Evolutionary conservation across 2,329 filamentous ascomycete species (phyloP).

Genomic region (Cephalotrichum gorgonifer): DNA sequence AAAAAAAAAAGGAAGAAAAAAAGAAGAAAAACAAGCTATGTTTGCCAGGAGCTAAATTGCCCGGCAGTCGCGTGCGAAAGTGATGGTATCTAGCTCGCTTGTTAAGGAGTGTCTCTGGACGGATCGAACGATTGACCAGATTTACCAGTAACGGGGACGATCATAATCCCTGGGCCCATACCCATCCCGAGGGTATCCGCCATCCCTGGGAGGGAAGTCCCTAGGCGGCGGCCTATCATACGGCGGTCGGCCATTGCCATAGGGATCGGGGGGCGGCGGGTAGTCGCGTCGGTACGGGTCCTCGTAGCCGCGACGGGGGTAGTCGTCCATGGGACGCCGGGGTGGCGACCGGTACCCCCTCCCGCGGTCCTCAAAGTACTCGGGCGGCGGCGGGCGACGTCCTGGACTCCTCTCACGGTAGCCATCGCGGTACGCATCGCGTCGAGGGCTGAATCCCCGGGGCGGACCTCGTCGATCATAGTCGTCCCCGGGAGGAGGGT

Average conservation of each 20-base stretch:
- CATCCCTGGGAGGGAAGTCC: conserved; percentile 39
- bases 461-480: conserved; percentile 71
- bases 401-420: conserved; percentile 84
- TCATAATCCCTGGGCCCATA: conserved; percentile 37
- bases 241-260: conserved; percentile 45
- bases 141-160: conserved; percentile 38
- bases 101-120: neutral
- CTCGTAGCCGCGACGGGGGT: conserved; percentile 60
- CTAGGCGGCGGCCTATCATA: conserved; percentile 20
- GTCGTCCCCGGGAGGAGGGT: conserved; percentile 62
- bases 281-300: conserved; percentile 68
- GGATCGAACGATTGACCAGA: neutral
- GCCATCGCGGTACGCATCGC: conserved; percentile 53
- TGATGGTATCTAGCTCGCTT: neutral
- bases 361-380: conserved; percentile 80
- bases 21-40: neutral
- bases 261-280: conserved; percentile 51
- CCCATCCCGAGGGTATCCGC: conserved; percentile 34
- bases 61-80: neutral
- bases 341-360: conserved; percentile 69
- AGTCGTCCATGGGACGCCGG: conserved; percentile 69
- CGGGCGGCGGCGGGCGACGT: conserved; percentile 31
- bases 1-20: too few species aligned
- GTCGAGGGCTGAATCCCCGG: conserved; percentile 75
- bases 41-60: neutral